Base-by-base conservation (phyloP, 1,139 yeast species). In the Geotrichum reessii region DNA sequence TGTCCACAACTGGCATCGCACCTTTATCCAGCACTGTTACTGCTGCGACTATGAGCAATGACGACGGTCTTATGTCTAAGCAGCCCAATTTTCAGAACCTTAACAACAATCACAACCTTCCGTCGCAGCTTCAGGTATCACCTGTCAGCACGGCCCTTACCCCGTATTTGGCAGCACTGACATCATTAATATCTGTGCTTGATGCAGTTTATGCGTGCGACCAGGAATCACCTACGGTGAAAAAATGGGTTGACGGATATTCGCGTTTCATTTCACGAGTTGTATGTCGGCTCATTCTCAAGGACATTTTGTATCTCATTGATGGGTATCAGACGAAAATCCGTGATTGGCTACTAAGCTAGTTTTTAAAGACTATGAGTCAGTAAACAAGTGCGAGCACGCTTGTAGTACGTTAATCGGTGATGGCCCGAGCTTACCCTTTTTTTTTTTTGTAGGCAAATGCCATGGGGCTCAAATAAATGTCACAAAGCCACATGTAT, bases 221-320 rank as follows among this genome's bases (percentile, higher is more conserved):
- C 17, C 50, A 27, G 31, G n/a, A 28, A n/a, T 7, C 21, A 28
- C 52, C 31, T 4, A 28, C 21, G 50, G 3, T 25, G 28, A 33
- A 21, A 2, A 47, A 60, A 25, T 66, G 68, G 68, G 56, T 65
- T 25, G 61, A 56, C 17, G 57, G 55, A 21, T 66, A 60, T 56
- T 59, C 65, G n/a, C 50, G 57, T 27, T 66, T 66, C 48, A 58
- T 61, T 5, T 63, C 64, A 25, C 61, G 61, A 11, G 63, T 62
- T 22, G 67, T 64, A 19, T 64, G 67, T 47, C 58, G 68, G 17
- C 57, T 65, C 47, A 55, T 66, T 37, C 61, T 66, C 31, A 65
- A 65, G 58, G 69, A 66, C 59, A 54, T 66, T 46, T 50, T 60
- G 12, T 60, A 58, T 33, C 51, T 66, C 25, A 63, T 64, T 25